Base-by-base conservation (phyloP, 305 asterid species). In the Fraxinus dipetala region DNA sequence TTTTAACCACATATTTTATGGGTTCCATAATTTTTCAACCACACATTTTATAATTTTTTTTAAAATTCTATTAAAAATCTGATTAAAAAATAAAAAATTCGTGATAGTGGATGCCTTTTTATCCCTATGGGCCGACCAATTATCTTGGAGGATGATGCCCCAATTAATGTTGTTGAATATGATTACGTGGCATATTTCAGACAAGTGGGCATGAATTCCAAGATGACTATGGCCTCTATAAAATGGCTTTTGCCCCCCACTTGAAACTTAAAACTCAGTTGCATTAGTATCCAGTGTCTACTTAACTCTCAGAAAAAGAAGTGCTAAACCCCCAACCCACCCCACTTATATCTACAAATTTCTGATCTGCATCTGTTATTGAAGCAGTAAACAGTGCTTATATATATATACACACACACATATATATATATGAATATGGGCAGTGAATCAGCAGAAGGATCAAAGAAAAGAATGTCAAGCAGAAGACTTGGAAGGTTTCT, bases 391-490 rank as follows among this genome's bases (percentile, higher is more conserved):
- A 65, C 1, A 65, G 73, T 26, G 22, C 35, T 65, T 7, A 24
- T 30, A 20, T 20, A 13, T 4, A 63, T 48, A n/a, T n/a, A n/a
- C n/a, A n/a, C n/a, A n/a, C n/a, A 65, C 38, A 69, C 32, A 48
- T 6, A 80, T 70, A 79, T 22, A 80, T 70, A 79, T 28, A 54
- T 69, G 80, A 84, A 85, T 59, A 89, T 85, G 89, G 82, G 72
- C 28, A 84, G 74, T 54, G 63, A 36, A 31, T 82, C 85, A 72
- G 51, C 22, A 30, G 85, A 82, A 79, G 84, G 85, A 20, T 82
- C 92, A 24, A 90, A 90, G 89, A 91, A 83, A 81, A 89, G 88
- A 80, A 3, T 85, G 3, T 84, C 91, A 34, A 89, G 92, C 82
- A 79, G 85, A 80, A 84, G 76, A 76, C 48, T 92, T 13, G 90